Evolutionary conservation across 176 grass and related monocot genomes (phyloP).

Genomic region (Oryza glumipatula): DNA sequence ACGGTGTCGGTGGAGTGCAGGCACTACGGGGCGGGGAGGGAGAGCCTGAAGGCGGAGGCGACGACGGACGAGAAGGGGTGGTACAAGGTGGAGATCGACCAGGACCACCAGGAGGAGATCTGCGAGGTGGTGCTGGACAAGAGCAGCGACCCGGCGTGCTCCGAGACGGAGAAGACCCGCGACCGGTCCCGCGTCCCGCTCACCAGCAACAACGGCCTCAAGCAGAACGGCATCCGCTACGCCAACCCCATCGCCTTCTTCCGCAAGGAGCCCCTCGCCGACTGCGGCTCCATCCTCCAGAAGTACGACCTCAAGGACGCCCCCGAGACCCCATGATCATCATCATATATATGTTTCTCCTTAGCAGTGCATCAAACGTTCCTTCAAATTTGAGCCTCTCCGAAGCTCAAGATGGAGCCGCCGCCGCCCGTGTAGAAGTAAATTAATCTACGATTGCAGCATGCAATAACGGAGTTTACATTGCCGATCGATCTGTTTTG

Average conservation of each 20-base stretch:
- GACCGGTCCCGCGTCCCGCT: conserved; percentile 60
- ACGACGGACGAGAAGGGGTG: conserved; percentile 56
- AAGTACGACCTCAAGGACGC: conserved; percentile 59
- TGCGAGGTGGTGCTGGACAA: conserved; percentile 71
- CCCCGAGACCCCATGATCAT: conserved; percentile 39
- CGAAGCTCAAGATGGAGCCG: too few relatives aligned
- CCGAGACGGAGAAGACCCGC: conserved; percentile 48
- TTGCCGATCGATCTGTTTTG: too few relatives aligned
- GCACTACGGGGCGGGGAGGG: conserved; percentile 20
- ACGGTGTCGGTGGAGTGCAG: conserved; percentile 72
- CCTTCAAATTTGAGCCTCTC: too few relatives aligned
- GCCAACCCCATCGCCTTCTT: conserved; percentile 69
- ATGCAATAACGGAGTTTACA: too few relatives aligned
- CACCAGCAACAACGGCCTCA: conserved; percentile 62
- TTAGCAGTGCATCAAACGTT: too few relatives aligned
- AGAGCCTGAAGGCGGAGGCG: conserved; percentile 44
- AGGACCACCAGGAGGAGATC: conserved; percentile 71
- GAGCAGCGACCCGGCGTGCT: conserved; percentile 57
- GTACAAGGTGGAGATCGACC: conserved; percentile 55
- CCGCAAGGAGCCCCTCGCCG: conserved; percentile 55
- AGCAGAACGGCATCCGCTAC: conserved; percentile 46
- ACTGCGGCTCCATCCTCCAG: conserved; percentile 52
- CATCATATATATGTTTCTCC: too few relatives aligned
- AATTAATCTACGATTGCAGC: too few relatives aligned
- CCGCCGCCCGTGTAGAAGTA: too few relatives aligned